These are phyloP conservation scores for Fusarium penzigii DNA, from an alignment of 2,329 filamentous ascomycete genomes.

Conservation along the genomic window DNA sequence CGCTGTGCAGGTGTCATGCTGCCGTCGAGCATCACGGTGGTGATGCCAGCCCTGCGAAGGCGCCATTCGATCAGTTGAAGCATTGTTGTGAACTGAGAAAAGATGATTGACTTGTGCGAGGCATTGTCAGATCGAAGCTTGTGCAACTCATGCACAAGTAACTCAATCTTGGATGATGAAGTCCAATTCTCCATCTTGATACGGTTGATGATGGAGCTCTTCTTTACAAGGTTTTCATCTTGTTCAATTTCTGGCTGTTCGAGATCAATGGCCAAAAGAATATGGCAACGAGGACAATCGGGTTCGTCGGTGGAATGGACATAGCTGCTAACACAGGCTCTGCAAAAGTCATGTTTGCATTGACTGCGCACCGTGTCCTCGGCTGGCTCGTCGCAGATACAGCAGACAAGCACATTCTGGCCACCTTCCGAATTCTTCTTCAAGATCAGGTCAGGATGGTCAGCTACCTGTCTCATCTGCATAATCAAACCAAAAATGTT, in stretches of 20 bases:
- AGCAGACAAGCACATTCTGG: slow-evolving; percentile 88
- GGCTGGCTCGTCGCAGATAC: slow-evolving; percentile 93
- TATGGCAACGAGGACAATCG: slow-evolving; percentile 90
- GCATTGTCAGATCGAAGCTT: slow-evolving; percentile 88
- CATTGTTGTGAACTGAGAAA: slow-evolving; percentile 97
- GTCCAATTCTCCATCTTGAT: slow-evolving; percentile 99
- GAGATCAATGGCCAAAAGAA: slow-evolving; percentile 84
- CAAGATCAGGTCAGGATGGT: slow-evolving; percentile 91
- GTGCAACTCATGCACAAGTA: slow-evolving; percentile 92
- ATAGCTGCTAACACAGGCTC: slow-evolving; percentile 49
- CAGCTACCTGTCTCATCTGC: slow-evolving; percentile 98
- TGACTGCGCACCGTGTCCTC: slow-evolving; percentile 91
- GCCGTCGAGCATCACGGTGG: slow-evolving; percentile 96
- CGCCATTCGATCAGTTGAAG: slow-evolving; percentile 96
- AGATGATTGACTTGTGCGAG: slow-evolving; percentile 95
- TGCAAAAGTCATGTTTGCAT: slow-evolving; percentile 78
- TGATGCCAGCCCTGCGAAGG: slow-evolving; percentile 92
- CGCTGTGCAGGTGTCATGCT: slow-evolving; percentile 95
- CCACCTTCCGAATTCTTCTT: slow-evolving; percentile 85
- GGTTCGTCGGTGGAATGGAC: slow-evolving; percentile 74
- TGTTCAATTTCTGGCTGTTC: slow-evolving; percentile 96
- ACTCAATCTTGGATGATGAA: slow-evolving; percentile 96
- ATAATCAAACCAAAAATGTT: slow-evolving; percentile 99
- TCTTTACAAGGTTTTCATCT: slow-evolving; percentile 83
- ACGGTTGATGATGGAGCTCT: slow-evolving; percentile 95